Percentiles rank a stretch among this genome's conserved stretches.
These are phyloP conservation scores for Echinochloa phyllopogon DNA, from an alignment of 176 grass and related monocot genomes.

Conservation along the genomic window DNA sequence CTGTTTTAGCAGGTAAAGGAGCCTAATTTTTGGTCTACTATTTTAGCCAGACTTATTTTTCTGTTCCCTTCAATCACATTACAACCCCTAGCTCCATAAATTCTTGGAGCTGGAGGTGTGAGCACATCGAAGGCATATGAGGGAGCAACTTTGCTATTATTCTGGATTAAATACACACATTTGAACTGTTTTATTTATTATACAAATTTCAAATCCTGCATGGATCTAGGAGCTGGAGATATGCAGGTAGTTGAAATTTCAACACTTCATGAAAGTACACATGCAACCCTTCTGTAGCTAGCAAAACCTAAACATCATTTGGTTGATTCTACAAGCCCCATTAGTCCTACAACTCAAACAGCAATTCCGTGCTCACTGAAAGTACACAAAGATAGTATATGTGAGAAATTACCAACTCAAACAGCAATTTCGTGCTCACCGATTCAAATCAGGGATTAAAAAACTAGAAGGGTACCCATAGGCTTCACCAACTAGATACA, in stretches of 20 bases:
- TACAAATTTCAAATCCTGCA: neutral
- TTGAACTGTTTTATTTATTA: neutral
- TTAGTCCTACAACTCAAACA: neutral
- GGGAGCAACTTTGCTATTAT: neutral
- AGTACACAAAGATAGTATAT: conserved; percentile 22
- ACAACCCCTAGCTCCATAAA: neutral
- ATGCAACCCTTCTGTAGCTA: neutral
- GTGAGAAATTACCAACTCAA: neutral
- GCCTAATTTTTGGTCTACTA: neutral
- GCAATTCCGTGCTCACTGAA: neutral
- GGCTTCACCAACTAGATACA: neutral
- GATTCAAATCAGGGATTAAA: neutral
- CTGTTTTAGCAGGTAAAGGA: neutral
- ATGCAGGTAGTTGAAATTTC: neutral
- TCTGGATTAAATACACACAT: neutral
- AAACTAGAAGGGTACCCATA: neutral
- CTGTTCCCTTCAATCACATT: neutral
- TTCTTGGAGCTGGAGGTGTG: neutral
- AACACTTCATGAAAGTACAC: neutral
- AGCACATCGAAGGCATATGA: neutral
- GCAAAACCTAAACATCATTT: neutral
- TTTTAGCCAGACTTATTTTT: neutral
- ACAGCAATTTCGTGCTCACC: neutral
- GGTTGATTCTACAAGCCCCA: neutral
- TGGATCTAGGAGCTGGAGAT: neutral